phyloP scores from a whole-genome alignment of 805 yeast species.

The Teunomyces cretensis region DNA sequence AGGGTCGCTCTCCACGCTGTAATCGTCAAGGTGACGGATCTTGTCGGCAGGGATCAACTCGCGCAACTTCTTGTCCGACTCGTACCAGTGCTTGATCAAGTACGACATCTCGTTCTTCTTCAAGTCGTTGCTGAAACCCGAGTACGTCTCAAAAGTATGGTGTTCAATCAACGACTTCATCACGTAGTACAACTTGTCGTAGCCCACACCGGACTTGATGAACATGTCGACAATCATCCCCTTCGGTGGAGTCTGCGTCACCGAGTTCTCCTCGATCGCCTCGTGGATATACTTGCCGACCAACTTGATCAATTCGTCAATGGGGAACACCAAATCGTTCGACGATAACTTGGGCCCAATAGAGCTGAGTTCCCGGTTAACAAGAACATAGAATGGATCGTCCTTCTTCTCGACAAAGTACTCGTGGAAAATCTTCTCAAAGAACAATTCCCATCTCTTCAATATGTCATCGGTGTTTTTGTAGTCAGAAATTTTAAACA shows the following conservation, averaged over 20 bases:
- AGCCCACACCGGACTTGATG: slow-evolving; percentile 60
- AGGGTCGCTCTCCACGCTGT: slow-evolving; percentile 58
- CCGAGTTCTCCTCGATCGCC: slow-evolving; percentile 32
- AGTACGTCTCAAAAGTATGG: slow-evolving; percentile 50
- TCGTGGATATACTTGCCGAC: slow-evolving; percentile 54
- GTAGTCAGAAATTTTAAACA: slow-evolving; percentile 82
- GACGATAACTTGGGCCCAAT: slow-evolving; percentile 65
- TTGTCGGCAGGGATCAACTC: slow-evolving; percentile 51
- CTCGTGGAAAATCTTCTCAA: slow-evolving; percentile 49
- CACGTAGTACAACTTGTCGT: slow-evolving; percentile 63
- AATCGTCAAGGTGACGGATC: slow-evolving; percentile 44
- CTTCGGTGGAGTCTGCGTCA: slow-evolving; percentile 38
- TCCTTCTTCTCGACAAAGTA: slow-evolving; percentile 21
- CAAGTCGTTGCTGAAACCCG: slow-evolving; percentile 41
- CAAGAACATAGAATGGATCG: slow-evolving; percentile 38
- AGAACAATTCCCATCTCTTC: slow-evolving; percentile 74
- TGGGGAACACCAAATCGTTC: slow-evolving; percentile 79
- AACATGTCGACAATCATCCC: slow-evolving; percentile 66
- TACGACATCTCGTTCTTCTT: slow-evolving; percentile 57
- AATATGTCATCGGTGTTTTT: slow-evolving; percentile 80
- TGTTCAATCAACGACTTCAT: slow-evolving; percentile 64
- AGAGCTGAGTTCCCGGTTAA: slow-evolving; percentile 40
- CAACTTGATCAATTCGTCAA: slow-evolving; percentile 65
- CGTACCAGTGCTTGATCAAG: slow-evolving; percentile 67
- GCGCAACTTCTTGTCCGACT: slow-evolving; percentile 60